Evolutionary conservation across 1,284 basidiomycete species (phyloP).

Genomic region (Fomitiporia mediterranea): DNA sequence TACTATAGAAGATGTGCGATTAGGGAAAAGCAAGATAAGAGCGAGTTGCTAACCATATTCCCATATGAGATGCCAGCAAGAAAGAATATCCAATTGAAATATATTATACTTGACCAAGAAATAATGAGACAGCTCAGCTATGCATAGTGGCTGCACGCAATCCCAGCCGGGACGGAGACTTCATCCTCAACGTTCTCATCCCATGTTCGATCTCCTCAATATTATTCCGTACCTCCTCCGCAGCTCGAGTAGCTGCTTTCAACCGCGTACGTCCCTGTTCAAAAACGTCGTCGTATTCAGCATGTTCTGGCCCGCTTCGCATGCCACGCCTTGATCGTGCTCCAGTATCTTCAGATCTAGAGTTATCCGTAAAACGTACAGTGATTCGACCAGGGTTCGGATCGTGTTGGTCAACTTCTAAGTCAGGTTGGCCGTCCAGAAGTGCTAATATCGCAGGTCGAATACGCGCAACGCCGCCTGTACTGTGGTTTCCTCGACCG

Average conservation of each 20-base stretch:
- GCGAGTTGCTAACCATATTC: too few species aligned
- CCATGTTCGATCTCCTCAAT: conserved; percentile 13
- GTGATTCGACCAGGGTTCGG: conserved; percentile 15
- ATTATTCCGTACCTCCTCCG: conserved; percentile 5
- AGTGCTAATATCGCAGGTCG: conserved; percentile 14
- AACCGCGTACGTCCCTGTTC: conserved; percentile 5
- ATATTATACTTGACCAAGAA: neutral
- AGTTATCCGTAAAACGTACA: conserved; percentile 5
- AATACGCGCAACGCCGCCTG: conserved; percentile 15
- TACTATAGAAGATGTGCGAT: too few species aligned
- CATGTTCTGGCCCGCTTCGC: neutral
- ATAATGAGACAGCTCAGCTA: neutral
- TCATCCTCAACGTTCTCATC: conserved; percentile 5
- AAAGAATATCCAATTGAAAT: too few species aligned
- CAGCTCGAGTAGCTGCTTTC: neutral
- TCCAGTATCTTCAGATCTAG: neutral
- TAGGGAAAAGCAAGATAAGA: too few species aligned
- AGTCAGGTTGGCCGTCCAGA: conserved; percentile 1
- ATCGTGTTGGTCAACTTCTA: conserved; percentile 10
- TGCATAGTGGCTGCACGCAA: neutral
- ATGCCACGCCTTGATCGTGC: neutral
- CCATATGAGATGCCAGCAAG: too few species aligned
- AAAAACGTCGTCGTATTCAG: conserved; percentile 9
- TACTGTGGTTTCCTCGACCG: conserved; percentile 18
- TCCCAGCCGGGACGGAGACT: neutral